These are phyloP conservation scores for Pythium phragmiticola DNA, from an alignment of 352 stramenopile genomes.

Conservation along the genomic window DNA sequence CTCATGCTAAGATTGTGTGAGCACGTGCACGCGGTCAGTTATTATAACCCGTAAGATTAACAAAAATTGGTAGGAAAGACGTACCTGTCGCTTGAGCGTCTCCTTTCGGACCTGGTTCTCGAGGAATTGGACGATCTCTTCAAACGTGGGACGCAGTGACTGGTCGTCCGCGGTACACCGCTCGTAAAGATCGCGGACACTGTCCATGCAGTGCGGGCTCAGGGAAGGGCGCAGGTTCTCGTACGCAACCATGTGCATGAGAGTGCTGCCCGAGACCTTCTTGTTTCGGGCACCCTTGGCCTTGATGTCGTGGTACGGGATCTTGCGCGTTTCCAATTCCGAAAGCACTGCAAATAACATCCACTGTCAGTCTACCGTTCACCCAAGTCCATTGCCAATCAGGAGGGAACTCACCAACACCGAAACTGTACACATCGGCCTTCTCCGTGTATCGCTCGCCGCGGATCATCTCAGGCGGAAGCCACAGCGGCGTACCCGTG, in stretches of 20 bases:
- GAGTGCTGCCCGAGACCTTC: slow-evolving; percentile 79
- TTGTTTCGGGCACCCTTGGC: slow-evolving; percentile 82
- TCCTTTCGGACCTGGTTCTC: slow-evolving; percentile 87
- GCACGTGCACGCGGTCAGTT: too few relatives aligned
- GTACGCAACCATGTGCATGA: slow-evolving; percentile 90
- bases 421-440: slow-evolving; percentile 88
- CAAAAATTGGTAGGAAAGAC: too few relatives aligned
- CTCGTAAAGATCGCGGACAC: slow-evolving; percentile 75
- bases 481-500: too few relatives aligned
- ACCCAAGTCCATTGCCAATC: background rate
- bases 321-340: slow-evolving; percentile 84
- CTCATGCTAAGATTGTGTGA: too few relatives aligned
- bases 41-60: too few relatives aligned
- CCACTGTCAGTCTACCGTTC: background rate
- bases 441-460: slow-evolving; percentile 88
- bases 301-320: slow-evolving; percentile 89
- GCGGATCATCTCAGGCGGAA: slow-evolving; percentile 88
- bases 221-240: slow-evolving; percentile 83
- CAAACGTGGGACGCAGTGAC: slow-evolving; percentile 70
- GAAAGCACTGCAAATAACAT: slow-evolving; percentile 54
- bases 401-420: slow-evolving; percentile 49
- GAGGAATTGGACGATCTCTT: slow-evolving; percentile 84
- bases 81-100: slow-evolving; percentile 75
- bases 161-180: slow-evolving; percentile 81
- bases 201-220: slow-evolving; percentile 82